Base-by-base conservation (phyloP, 257 asterid genomes). In the Ballota nigra region DNA sequence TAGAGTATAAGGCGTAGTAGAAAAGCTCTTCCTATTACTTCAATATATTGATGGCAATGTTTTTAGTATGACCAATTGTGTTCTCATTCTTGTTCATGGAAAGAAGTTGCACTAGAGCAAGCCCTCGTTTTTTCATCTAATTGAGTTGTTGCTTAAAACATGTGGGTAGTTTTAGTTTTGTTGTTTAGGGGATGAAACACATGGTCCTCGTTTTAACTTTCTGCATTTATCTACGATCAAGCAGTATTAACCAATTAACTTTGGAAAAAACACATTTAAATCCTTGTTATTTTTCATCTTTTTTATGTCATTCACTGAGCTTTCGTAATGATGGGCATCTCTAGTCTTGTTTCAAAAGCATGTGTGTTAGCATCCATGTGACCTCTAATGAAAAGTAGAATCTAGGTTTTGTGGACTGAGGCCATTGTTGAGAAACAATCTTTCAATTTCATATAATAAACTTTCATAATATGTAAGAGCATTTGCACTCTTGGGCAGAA, bases 321-420 rank as follows among this genome's bases (percentile, higher is more conserved):
- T 60, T 53, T 59, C 18, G n/a, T 41, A 20, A 63, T 41, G 62
- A 41, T 24, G n/a, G n/a, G n/a, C 53, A 40, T 20, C 57, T 61
- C 28, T 38, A 24, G 22, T 12, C 16, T 31, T 60, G 49, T 45
- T 43, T 19, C 33, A 36, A 26, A 24, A 10, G 61, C 41, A 22
- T 38, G 45, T 10, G 45, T 15, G 2, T 31, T 31, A 31, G 4
- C 34, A 31, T 31, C 34, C 2, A 10, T 45, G 2, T 68, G 43
- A 36, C 22, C 45, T 68, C 16, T 19, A 24, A 11, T 15, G 62
- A n/a, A n/a, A n/a, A n/a, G n/a, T n/a, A n/a, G n/a, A 57, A 43
- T 74, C 55, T 56, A 40, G 43, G 53, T 55, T 62, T 75, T 75
- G 52, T 29, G 55, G 58, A 33, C 57, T 29, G 63, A 33, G 52